phyloP scores from a whole-genome alignment of 108 stramenopile genomes.

The Skeletonema grethae region DNA sequence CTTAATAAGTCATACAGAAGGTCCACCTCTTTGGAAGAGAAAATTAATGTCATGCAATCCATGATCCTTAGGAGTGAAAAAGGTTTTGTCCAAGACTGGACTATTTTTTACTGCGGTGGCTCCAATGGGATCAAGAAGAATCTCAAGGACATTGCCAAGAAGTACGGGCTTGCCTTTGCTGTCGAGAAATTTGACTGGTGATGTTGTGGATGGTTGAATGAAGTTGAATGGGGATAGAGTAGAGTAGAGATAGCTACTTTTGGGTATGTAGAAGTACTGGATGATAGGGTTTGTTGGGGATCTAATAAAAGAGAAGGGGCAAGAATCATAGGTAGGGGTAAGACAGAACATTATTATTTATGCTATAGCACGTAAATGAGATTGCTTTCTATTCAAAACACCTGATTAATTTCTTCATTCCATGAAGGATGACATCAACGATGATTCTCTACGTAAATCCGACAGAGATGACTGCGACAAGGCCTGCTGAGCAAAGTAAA shows the following conservation, averaged over 20 bases:
- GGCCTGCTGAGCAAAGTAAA: slow-evolving; percentile 72
- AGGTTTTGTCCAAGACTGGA: neutral
- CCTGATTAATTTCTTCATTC: neutral
- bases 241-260: too few relatives aligned
- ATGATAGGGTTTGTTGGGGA: too few relatives aligned
- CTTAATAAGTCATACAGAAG: neutral
- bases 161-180: neutral
- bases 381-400: too few relatives aligned
- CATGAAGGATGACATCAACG: neutral
- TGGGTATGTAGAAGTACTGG: too few relatives aligned
- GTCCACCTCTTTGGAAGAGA: neutral
- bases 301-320: too few relatives aligned
- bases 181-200: slow-evolving; percentile 1
- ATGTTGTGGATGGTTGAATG: neutral
- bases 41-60: neutral
- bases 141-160: neutral
- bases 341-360: too few relatives aligned
- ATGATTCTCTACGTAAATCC: neutral
- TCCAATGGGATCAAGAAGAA: neutral
- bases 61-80: neutral
- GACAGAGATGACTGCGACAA: slow-evolving; percentile 12
- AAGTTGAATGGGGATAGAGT: neutral
- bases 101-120: neutral
- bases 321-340: too few relatives aligned
- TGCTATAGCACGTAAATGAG: too few relatives aligned